Evolutionary conservation across 2,329 filamentous ascomycete species (phyloP).

Genomic region (Aureobasidium pullulans): DNA sequence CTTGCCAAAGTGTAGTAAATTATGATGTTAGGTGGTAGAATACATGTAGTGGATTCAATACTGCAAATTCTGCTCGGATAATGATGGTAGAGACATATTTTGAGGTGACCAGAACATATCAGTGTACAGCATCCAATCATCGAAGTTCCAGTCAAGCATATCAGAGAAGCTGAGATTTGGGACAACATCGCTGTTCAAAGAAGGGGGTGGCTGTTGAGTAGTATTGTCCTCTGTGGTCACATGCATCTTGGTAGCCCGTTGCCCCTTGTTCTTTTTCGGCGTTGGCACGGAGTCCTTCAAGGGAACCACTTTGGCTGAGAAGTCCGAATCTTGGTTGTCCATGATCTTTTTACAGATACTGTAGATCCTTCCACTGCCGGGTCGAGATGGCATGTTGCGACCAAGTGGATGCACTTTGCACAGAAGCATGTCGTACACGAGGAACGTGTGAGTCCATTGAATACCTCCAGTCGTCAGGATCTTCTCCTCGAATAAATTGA

Average conservation of each 20-base stretch:
- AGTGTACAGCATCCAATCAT: slow-evolving; percentile 12
- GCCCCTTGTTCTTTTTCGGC: neutral
- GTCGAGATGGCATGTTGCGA: neutral
- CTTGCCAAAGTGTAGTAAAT: no score
- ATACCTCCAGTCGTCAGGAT: neutral
- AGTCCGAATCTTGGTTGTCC: slow-evolving; percentile 10
- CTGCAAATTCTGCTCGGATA: neutral
- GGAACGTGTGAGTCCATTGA: slow-evolving; percentile 2
- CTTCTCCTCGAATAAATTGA: slow-evolving; percentile 8
- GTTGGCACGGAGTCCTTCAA: slow-evolving; percentile 1
- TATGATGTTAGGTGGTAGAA: no score
- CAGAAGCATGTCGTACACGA: slow-evolving; percentile 6
- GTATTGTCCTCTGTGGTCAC: neutral
- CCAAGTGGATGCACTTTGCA: neutral
- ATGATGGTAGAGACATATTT: neutral
- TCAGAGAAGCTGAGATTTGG: neutral
- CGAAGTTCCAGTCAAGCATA: slow-evolving; percentile 11
- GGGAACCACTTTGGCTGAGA: neutral
- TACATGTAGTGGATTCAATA: no score
- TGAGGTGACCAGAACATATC: neutral
- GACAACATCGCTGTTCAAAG: neutral
- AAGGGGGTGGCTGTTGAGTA: neutral
- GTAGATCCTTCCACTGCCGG: slow-evolving; percentile 1
- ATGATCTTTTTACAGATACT: slow-evolving; percentile 9
- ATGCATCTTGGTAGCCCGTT: neutral